A percentile compares a stretch with the other conserved stretches of the same genome.
phyloP scores from a whole-genome alignment of 176 grass and related monocot genomes.

The Musa troglodytarum region DNA sequence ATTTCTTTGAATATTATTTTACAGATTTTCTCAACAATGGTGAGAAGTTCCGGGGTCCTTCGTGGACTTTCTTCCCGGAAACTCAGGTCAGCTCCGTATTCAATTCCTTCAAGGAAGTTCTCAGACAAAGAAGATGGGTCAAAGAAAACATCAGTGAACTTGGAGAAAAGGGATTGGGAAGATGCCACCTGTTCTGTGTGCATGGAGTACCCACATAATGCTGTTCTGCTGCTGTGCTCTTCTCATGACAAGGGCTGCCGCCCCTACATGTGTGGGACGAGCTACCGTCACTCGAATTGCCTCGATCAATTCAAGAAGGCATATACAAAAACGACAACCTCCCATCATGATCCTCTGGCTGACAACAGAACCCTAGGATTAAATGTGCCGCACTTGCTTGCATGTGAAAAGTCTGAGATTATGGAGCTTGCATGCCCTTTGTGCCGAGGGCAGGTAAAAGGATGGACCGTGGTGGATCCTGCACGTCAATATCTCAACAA shows the following conservation, averaged over 20 bases:
- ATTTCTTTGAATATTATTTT: slow-evolving; percentile 6
- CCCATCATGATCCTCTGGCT: slow-evolving; percentile 29
- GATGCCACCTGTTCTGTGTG: slow-evolving; percentile 66
- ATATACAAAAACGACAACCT: slow-evolving; percentile 49
- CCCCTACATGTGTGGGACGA: slow-evolving; percentile 72
- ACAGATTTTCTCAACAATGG: slow-evolving; percentile 53
- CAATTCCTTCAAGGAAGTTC: slow-evolving; percentile 52
- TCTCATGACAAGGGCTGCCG: slow-evolving; percentile 68
- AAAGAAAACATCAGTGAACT: slow-evolving; percentile 36
- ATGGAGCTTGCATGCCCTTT: slow-evolving; percentile 69
- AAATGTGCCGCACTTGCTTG: slow-evolving; percentile 23
- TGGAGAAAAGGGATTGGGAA: slow-evolving; percentile 76
- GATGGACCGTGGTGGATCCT: slow-evolving; percentile 43
- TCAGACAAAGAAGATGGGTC: slow-evolving; percentile 26
- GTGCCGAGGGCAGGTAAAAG: slow-evolving; percentile 47
- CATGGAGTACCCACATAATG: no score
- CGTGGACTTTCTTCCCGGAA: slow-evolving; percentile 53
- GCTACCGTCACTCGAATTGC: no score
- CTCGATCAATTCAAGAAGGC: slow-evolving; percentile 43
- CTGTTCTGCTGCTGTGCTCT: no score
- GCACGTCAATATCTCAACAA: slow-evolving; percentile 68
- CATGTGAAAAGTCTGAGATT: slow-evolving; percentile 37
- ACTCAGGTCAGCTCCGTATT: slow-evolving; percentile 51
- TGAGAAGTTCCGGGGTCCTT: slow-evolving; percentile 44
- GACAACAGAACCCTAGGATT: slow-evolving; percentile 19